Evolutionary conservation across 2,329 filamentous ascomycete genomes (phyloP).

Genomic region (Exophiala oligosperma): DNA sequence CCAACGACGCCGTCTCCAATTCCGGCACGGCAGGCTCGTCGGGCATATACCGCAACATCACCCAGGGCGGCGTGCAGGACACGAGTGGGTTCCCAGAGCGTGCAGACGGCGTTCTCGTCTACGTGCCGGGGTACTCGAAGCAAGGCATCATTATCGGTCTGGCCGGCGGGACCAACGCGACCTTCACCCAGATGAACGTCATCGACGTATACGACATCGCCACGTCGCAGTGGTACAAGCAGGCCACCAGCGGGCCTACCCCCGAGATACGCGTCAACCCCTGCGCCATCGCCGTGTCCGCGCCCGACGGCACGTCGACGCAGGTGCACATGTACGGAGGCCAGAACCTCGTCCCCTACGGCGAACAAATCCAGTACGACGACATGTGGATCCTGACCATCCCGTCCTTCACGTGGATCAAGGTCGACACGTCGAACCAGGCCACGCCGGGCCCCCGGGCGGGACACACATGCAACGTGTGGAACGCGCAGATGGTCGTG

Average conservation of each 20-base stretch:
- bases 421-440: conserved; percentile 56
- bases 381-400: conserved; percentile 80
- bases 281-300: conserved; percentile 72
- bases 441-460: conserved; percentile 59
- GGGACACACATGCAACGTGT: conserved; percentile 75
- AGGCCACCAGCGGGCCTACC: conserved; percentile 61
- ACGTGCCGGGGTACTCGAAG: conserved; percentile 73
- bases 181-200: conserved; percentile 69
- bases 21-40: conserved; percentile 58
- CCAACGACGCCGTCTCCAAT: conserved; percentile 61
- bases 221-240: conserved; percentile 69
- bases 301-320: conserved; percentile 71
- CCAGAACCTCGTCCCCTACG: conserved; percentile 68
- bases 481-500: conserved; percentile 77
- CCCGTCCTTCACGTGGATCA: conserved; percentile 78
- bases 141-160: conserved; percentile 76
- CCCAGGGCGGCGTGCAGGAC: conserved; percentile 67
- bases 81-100: conserved; percentile 68
- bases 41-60: conserved; percentile 73
- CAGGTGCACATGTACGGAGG: conserved; percentile 79
- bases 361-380: conserved; percentile 60
- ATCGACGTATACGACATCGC: conserved; percentile 82
- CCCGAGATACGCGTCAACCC: conserved; percentile 63
- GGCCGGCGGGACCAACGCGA: conserved; percentile 68
- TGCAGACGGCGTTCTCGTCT: conserved; percentile 71